These are phyloP conservation scores for Podospora pseudocomata DNA, from an alignment of 495 filamentous ascomycete species.

Conservation along the genomic window DNA sequence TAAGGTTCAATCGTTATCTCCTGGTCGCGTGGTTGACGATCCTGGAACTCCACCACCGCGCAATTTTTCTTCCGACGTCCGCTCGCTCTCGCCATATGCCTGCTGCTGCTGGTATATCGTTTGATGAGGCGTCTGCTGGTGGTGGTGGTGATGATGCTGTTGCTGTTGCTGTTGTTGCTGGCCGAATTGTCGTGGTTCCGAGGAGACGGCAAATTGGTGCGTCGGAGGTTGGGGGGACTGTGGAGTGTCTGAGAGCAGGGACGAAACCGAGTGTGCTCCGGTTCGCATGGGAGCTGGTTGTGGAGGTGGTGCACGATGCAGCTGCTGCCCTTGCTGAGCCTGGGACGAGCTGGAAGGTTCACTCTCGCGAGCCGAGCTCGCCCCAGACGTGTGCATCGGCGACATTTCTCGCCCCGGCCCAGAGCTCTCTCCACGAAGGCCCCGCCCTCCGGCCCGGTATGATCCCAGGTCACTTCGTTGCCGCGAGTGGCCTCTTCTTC, in stretches of 20 bases:
- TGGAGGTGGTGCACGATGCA: conserved; percentile 7
- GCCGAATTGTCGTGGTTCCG: conserved; percentile 28
- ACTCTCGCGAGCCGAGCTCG: conserved; percentile 18
- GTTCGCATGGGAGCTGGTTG: conserved; percentile 27
- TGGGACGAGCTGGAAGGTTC: conserved; percentile 14
- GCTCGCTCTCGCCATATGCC: conserved; percentile 24
- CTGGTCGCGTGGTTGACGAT: conserved; percentile 36
- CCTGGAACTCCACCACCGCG: conserved; percentile 30
- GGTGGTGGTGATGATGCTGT: conserved; percentile 13
- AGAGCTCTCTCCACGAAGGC: conserved; percentile 32
- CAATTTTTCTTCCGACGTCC: conserved; percentile 31
- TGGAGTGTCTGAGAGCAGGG: conserved; percentile 44
- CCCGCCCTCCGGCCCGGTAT: conserved; percentile 42
- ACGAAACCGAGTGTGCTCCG: conserved; percentile 47
- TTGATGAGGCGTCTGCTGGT: background rate
- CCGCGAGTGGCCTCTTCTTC: conserved; percentile 62
- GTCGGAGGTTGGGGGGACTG: conserved; percentile 33
- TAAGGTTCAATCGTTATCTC: conserved; percentile 38
- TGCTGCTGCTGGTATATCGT: conserved; percentile 11
- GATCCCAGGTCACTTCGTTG: conserved; percentile 64
- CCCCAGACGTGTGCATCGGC: conserved; percentile 35
- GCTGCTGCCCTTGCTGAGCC: conserved; percentile 16
- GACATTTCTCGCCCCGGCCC: conserved; percentile 42
- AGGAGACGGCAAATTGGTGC: conserved; percentile 23
- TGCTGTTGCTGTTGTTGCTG: conserved; percentile 15